Conservation (phyloP, 1,284 basidiomycete genomes). For the Malassezia equina region DNA sequence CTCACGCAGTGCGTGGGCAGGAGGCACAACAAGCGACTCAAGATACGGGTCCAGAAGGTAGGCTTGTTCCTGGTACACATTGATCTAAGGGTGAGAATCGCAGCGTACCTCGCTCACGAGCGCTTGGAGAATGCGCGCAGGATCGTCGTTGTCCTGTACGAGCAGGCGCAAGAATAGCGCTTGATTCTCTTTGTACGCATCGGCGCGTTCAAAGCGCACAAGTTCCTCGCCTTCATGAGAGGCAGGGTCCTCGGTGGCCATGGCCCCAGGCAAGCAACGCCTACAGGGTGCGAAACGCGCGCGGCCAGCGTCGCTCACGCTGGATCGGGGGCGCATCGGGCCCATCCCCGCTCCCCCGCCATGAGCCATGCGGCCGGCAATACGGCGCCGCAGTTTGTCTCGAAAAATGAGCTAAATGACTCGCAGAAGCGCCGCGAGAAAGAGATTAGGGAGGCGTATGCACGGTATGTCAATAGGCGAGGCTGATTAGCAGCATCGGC, state of each 20-base stretch:
- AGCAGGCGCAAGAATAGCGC: conserved; percentile 4
- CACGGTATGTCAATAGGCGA: conserved; percentile 54
- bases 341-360: neutral
- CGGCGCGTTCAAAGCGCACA: conserved; percentile 22
- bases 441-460: conserved; percentile 87
- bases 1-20: conserved; percentile 52
- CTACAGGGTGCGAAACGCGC: neutral
- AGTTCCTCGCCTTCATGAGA: conserved; percentile 19
- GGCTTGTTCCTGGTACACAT: conserved; percentile 74
- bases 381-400: conserved; percentile 49
- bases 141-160: neutral
- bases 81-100: conserved; percentile 27
- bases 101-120: neutral
- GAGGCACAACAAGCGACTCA: conserved; percentile 68
- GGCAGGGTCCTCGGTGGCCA: neutral
- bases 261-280: neutral
- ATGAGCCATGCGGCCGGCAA: neutral
- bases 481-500: conserved; percentile 4
- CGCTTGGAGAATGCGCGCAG: neutral
- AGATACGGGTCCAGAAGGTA: conserved; percentile 92
- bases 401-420: conserved; percentile 67
- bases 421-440: conserved; percentile 66
- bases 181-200: conserved; percentile 25
- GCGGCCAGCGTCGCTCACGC: neutral
- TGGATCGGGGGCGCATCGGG: neutral